Evolutionary conservation across 2,329 filamentous ascomycete genomes (phyloP).

Genomic region (Torrubiellomyces zombiae): DNA sequence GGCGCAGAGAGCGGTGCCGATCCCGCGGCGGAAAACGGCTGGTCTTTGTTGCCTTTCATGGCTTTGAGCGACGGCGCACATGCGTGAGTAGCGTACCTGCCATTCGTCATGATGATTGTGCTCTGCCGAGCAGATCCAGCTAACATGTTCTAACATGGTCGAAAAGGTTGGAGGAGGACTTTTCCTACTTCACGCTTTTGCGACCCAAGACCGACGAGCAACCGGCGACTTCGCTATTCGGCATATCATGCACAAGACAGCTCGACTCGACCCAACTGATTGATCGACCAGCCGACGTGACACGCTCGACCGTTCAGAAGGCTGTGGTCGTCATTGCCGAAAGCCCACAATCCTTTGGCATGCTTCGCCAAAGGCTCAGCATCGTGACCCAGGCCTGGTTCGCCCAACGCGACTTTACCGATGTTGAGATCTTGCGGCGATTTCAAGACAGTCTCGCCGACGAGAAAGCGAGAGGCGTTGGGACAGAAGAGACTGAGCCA

Average conservation of each 20-base stretch:
- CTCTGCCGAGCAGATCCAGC: too few relatives aligned
- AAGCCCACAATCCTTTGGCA: constrained; percentile 76
- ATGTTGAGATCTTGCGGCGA: constrained; percentile 73
- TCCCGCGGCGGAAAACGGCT: constrained; percentile 71
- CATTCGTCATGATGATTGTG: too few relatives aligned
- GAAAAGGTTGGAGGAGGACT: constrained; percentile 71
- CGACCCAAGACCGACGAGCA: constrained; percentile 36
- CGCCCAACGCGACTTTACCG: constrained; percentile 79
- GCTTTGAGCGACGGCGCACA: constrained; percentile 91
- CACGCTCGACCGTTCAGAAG: constrained; percentile 94
- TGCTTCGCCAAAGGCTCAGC: constrained; percentile 74
- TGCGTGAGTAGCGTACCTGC: constrained; percentile 40
- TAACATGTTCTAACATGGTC: constrained; percentile 6
- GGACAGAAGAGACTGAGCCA: constrained; percentile 52
- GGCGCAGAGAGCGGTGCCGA: constrained; percentile 58
- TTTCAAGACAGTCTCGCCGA: constrained; percentile 80
- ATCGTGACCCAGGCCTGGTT: constrained; percentile 95
- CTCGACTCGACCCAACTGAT: constrained; percentile 65
- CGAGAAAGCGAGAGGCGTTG: constrained; percentile 38
- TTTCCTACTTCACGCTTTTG: constrained; percentile 92
- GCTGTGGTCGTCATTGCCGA: constrained; percentile 92
- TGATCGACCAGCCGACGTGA: constrained; percentile 73
- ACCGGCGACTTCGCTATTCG: constrained; percentile 72
- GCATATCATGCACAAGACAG: constrained; percentile 88
- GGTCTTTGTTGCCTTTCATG: constrained; percentile 89